Percentiles rank a stretch among this genome's conserved stretches.
Evolutionary conservation across 495 filamentous ascomycete species (phyloP).

Genomic region (Daldinia bambusicola): DNA sequence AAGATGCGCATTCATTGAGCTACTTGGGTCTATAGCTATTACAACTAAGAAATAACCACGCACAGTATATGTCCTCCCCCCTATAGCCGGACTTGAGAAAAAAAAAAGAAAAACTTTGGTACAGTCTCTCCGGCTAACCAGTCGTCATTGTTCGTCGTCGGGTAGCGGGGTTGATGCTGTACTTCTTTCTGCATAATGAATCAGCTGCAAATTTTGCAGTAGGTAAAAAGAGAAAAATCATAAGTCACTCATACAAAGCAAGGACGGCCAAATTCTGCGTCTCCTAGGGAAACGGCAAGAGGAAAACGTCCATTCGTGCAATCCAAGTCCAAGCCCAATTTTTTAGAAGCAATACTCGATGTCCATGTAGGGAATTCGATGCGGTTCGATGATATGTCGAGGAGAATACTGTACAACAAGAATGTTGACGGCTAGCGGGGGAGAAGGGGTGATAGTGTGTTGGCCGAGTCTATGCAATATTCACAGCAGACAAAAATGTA

Average conservation of each 20-base stretch:
- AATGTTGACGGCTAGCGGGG: constrained; percentile 23
- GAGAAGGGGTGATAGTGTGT: not conserved
- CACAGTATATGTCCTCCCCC: constrained; percentile 8
- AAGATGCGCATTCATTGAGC: constrained; percentile 28
- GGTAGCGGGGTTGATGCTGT: not conserved
- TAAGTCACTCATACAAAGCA: constrained; percentile 28
- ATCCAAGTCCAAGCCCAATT: constrained; percentile 34
- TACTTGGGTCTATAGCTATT: constrained; percentile 26
- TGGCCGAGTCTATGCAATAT: constrained; percentile 38
- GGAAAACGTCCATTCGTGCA: constrained; percentile 19
- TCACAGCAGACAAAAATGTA: constrained; percentile 42
- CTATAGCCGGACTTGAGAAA: constrained; percentile 16
- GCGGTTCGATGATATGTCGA: constrained; percentile 14
- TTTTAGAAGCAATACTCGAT: constrained; percentile 24
- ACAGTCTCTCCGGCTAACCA: constrained; percentile 5
- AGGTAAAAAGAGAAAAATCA: constrained; percentile 6
- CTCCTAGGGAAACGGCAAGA: constrained; percentile 7
- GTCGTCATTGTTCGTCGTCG: not conserved
- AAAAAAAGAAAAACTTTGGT: constrained; percentile 7
- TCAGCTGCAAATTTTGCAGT: constrained; percentile 10
- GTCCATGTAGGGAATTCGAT: constrained; percentile 22
- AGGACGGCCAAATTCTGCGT: constrained; percentile 16
- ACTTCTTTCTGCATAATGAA: not conserved
- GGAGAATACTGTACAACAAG: constrained; percentile 39
- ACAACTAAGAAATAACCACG: constrained; percentile 10